Base-by-base conservation (phyloP, 768 basidiomycete genomes). In the Russula emetica region DNA sequence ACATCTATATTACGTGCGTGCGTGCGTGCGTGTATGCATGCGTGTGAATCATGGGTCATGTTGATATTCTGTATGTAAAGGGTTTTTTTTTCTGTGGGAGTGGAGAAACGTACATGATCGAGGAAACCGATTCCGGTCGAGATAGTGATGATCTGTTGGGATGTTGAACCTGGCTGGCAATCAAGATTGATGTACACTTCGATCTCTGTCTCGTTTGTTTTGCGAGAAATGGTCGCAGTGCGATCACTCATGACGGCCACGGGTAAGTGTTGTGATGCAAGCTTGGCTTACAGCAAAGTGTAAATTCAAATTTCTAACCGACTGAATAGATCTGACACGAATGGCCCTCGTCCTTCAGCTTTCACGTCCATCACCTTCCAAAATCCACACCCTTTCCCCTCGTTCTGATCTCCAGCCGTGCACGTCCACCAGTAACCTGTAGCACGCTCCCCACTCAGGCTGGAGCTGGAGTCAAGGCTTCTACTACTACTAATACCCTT, bases 41-140 rank as follows among this genome's bases (percentile, higher is more conserved):
- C 13, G 4, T 13, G 36, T 36, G 36, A 1, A 44, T 9, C 56
- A 34, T 42, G 22, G n/a, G n/a, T 7, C 52, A 13, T 11, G 52
- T 24, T 55, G n/a, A n/a, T n/a, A n/a, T n/a, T n/a, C n/a, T n/a
- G n/a, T n/a, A n/a, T n/a, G n/a, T n/a, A n/a, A n/a, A n/a, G n/a
- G 5, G 32, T 34, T 13, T 34, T 1, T 24, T 2, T 8, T 24
- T 2, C 4, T 11, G 34, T 2, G 11, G 32, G 38, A n/a, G 44
- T 44, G n/a, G n/a, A 36, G 2, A 36, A 42, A 76, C 82, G 63
- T 75, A 94, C 96, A 80, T 99, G 97, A 75, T 99, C 96, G 42
- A 98, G 82, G 74, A 98, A 99, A n/a, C 97, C 97, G 64, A 99
- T 95, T 30, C 97, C 97, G 1, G 96, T 98, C 24, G 85, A 86